phyloP scores from a whole-genome alignment of 2,329 filamentous ascomycete genomes.

The Aaosphaeria arxii region DNA sequence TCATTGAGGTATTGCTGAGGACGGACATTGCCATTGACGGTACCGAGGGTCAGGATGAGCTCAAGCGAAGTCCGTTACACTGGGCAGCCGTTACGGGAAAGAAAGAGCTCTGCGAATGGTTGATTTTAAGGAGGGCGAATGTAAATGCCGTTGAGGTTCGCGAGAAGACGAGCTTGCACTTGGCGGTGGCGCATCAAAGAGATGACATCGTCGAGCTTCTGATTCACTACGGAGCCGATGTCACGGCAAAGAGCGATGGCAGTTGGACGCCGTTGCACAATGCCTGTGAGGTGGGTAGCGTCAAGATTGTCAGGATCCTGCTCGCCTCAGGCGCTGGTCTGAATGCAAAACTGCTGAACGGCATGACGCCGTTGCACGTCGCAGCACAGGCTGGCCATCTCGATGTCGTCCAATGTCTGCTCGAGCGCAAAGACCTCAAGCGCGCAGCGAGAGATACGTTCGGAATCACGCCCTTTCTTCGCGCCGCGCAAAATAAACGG shows the following conservation, averaged over 20 bases:
- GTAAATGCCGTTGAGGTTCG: constrained; percentile 33
- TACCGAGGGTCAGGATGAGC: constrained; percentile 38
- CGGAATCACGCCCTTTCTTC: constrained; percentile 43
- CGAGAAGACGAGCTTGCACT: constrained; percentile 35
- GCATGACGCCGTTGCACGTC: constrained; percentile 37
- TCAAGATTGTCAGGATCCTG: constrained; percentile 28
- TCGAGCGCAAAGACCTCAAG: constrained; percentile 35
- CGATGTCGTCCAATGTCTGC: constrained; percentile 34
- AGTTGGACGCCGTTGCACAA: constrained; percentile 34
- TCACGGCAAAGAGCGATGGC: constrained; percentile 33
- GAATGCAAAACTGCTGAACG: constrained; percentile 30
- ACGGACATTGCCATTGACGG: constrained; percentile 42
- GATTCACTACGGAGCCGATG: constrained; percentile 26
- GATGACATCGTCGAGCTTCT: constrained; percentile 36
- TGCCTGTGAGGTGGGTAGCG: constrained; percentile 30
- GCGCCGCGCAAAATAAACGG: constrained; percentile 39
- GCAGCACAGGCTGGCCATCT: constrained; percentile 35
- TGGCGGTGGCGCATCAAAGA: constrained; percentile 30
- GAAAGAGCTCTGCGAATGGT: constrained; percentile 46
- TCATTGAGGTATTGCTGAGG: constrained; percentile 40
- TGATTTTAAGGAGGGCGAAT: constrained; percentile 40
- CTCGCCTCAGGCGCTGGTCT: constrained; percentile 30
- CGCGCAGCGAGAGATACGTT: constrained; percentile 41
- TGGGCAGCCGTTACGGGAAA: constrained; percentile 60
- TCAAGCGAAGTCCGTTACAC: constrained; percentile 53